phyloP scores from a whole-genome alignment of 257 asterid genomes.

The Agastache rugosa region DNA sequence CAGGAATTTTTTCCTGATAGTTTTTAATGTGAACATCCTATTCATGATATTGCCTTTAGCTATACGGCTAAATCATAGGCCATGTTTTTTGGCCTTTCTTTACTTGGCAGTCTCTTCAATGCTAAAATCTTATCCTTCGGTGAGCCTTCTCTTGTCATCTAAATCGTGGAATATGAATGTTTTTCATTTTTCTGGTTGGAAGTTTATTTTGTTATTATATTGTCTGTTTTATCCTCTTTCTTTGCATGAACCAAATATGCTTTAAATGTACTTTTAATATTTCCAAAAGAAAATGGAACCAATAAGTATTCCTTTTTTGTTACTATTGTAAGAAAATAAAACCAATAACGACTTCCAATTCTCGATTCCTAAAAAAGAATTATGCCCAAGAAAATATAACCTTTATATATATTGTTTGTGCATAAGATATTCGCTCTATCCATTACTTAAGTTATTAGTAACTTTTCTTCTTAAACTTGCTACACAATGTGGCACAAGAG shows the following conservation, averaged over 20 bases:
- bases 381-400: slow-evolving; percentile 6
- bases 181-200: slow-evolving; percentile 27
- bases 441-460: slow-evolving; percentile 3
- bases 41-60: slow-evolving; percentile 95
- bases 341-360: slow-evolving; percentile 1
- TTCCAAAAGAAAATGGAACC: slow-evolving; percentile 18
- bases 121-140: slow-evolving; percentile 98
- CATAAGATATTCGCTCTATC: not conserved
- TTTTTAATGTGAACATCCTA: slow-evolving; percentile 86
- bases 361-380: not conserved
- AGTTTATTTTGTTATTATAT: not conserved
- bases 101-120: slow-evolving; percentile 86
- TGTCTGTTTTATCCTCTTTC: slow-evolving; percentile 22
- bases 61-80: slow-evolving; percentile 84
- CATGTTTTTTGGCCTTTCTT: slow-evolving; percentile 89
- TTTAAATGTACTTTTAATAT: not conserved
- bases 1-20: slow-evolving; percentile 89
- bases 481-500: not conserved
- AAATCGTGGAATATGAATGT: not conserved
- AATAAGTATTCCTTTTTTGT: not conserved
- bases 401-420: not conserved
- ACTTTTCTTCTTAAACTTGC: slow-evolving; percentile 8
- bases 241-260: slow-evolving; percentile 2
- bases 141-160: slow-evolving; percentile 55
- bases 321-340: not conserved